Conservation (phyloP, 2,329 filamentous ascomycete genomes). For the Stachybotrys echinatus region DNA sequence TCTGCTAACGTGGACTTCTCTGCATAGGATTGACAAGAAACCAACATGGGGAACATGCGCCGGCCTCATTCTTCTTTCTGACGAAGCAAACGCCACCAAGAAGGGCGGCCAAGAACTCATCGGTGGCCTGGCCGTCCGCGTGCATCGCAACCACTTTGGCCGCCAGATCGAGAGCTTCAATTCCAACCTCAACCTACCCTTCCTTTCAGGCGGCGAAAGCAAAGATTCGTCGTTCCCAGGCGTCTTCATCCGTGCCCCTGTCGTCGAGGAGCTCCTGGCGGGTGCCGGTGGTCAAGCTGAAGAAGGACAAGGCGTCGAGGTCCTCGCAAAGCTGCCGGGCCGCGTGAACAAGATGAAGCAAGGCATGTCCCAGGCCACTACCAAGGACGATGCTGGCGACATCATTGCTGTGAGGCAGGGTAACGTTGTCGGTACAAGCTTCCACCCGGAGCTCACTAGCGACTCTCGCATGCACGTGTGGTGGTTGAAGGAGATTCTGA, state of each 20-base stretch:
- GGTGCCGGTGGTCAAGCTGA: conserved; percentile 24
- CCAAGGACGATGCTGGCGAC: conserved; percentile 52
- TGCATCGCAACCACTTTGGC: conserved; percentile 93
- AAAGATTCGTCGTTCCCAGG: conserved; percentile 55
- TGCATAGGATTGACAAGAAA: conserved; percentile 62
- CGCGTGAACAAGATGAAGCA: conserved; percentile 30
- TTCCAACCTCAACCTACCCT: conserved; percentile 66
- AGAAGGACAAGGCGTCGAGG: conserved; percentile 31
- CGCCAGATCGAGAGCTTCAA: conserved; percentile 91
- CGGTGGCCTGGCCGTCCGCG: conserved; percentile 82
- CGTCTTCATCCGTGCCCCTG: conserved; percentile 90
- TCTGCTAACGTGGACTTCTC: background rate
- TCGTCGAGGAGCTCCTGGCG: conserved; percentile 74
- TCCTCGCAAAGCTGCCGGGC: conserved; percentile 46
- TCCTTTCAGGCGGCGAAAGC: conserved; percentile 42
- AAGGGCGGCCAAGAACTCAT: conserved; percentile 89
- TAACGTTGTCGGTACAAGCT: conserved; percentile 91
- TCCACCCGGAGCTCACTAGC: conserved; percentile 87
- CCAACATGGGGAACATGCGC: conserved; percentile 97
- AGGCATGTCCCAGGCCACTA: conserved; percentile 29
- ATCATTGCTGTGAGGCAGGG: conserved; percentile 87
- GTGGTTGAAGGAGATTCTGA: conserved; percentile 73
- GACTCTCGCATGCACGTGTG: conserved; percentile 87
- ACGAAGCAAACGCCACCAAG: conserved; percentile 83
- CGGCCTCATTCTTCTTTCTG: conserved; percentile 83